Base-by-base conservation (phyloP, 305 asterid genomes). In the Fraxinus velutina region DNA sequence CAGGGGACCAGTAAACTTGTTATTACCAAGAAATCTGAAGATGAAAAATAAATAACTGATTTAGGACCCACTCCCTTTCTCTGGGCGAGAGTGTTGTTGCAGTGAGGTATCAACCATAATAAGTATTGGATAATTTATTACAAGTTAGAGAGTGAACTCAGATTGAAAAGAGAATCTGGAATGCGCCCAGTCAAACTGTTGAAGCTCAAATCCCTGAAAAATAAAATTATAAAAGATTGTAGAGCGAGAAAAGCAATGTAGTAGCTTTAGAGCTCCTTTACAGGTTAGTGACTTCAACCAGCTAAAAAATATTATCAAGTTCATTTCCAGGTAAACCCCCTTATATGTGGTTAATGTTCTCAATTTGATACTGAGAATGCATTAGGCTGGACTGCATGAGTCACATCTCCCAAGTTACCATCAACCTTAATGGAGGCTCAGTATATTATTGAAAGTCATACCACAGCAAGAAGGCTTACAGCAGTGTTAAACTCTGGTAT, bases 151-250 rank as follows among this genome's bases (percentile, higher is more conserved):
- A 94, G 92, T 36, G 86, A 80, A 78, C 78, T 85, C 79, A 86
- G 86, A 64, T 89, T 90, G 88, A 94, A 86, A 82, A 94, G 89
- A 12, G 81, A 76, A 6, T 83, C 90, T 27, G 98, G 94, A 70
- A 91, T 68, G 55, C 81, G 19, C 78, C 93, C 98, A 0, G 87
- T 87, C 89, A 94, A 86, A 85, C 85, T 90, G 88, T 92, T 94
- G 95, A 94, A 94, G 90, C 97, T 91, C 89, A 94, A 87, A 84
- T 94, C 98, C 87, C 98, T 94, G 89, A 82, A 80, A 84, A 85
- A 71, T 70, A n/a, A 6, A 71, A 27, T 21, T 8, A 64, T 64
- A 22, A 64, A 64, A 27, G 36, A 66, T 66, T 10, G 36, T 10
- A 27, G 73, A 66, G 68, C 13, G 9, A 19, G 73, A 6, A 42